phyloP scores from a whole-genome alignment of 2,329 filamentous ascomycete genomes.

The Aureobasidium sp. region DNA sequence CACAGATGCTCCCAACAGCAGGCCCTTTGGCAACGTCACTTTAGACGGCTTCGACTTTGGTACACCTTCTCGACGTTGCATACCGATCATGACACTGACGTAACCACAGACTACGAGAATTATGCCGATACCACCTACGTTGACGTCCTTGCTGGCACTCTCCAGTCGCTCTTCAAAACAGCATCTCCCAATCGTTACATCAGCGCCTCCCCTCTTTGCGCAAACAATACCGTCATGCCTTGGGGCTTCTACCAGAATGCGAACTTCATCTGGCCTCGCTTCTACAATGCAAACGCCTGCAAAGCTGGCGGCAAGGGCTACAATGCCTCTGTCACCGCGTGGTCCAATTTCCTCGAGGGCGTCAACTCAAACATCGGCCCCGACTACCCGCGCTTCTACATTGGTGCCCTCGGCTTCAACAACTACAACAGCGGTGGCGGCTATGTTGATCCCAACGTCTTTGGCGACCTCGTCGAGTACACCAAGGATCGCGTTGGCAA shows the following conservation, averaged over 20 bases:
- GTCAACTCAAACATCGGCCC: neutral
- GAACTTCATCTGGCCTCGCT: constrained; percentile 16
- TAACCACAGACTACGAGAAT: neutral
- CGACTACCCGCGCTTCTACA: constrained; percentile 10
- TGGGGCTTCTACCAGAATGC: constrained; percentile 11
- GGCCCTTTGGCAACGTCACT: constrained; percentile 43
- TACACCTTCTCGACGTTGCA: neutral
- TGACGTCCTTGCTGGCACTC: neutral
- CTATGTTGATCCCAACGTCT: neutral
- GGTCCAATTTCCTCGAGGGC: constrained; percentile 1
- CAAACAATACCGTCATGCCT: constrained; percentile 11
- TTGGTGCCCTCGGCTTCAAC: constrained; percentile 8
- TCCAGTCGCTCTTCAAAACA: constrained; percentile 7
- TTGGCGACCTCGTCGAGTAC: neutral
- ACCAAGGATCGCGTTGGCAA: constrained; percentile 1
- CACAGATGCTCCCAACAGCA: constrained; percentile 27
- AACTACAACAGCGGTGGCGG: constrained; percentile 7
- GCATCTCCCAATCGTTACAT: neutral
- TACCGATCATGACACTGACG: neutral
- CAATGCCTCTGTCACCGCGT: constrained; percentile 6
- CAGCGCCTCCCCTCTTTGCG: constrained; percentile 6
- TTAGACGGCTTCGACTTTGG: constrained; percentile 49
- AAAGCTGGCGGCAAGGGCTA: neutral
- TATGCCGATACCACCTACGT: neutral
- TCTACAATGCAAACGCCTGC: constrained; percentile 15